Evolutionary conservation across 2,329 filamentous ascomycete genomes (phyloP).

Genomic region (Lecanicillium sp.): DNA sequence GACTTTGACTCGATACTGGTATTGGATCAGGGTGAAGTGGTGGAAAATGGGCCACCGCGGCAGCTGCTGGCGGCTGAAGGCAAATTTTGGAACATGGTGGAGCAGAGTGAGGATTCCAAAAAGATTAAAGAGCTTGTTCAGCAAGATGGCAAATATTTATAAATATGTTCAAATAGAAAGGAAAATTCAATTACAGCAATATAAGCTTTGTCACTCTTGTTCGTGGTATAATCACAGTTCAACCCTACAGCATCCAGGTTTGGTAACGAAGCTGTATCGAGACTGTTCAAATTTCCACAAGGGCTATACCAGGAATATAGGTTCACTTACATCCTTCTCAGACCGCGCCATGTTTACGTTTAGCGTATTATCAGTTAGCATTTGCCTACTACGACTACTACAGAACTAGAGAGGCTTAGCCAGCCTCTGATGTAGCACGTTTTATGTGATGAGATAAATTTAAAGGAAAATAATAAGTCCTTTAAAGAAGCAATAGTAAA

Average conservation of each 20-base stretch:
- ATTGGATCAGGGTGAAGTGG: slow-evolving; percentile 50
- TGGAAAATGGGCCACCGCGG: slow-evolving; percentile 52
- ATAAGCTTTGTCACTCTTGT: neutral
- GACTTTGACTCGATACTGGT: slow-evolving; percentile 63
- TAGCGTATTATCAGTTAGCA: too few species aligned
- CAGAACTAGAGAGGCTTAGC: too few species aligned
- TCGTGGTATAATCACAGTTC: neutral
- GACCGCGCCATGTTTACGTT: neutral
- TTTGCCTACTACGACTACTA: too few species aligned
- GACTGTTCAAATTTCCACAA: neutral
- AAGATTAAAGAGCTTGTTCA: neutral
- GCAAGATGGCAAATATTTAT: too few species aligned
- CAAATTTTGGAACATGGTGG: slow-evolving; percentile 42
- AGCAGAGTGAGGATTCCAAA: slow-evolving; percentile 4
- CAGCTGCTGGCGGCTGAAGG: slow-evolving; percentile 43
- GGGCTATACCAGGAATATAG: neutral
- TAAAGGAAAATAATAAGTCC: too few species aligned
- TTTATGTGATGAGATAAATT: too few species aligned
- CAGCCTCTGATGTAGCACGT: too few species aligned
- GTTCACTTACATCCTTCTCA: neutral
- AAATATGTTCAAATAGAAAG: too few species aligned
- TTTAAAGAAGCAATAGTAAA: too few species aligned
- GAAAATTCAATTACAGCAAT: neutral
- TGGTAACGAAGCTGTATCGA: neutral
- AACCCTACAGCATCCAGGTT: neutral